Evolutionary conservation across 345 rosid genomes (phyloP).

Genomic region (Gossypium australe): DNA sequence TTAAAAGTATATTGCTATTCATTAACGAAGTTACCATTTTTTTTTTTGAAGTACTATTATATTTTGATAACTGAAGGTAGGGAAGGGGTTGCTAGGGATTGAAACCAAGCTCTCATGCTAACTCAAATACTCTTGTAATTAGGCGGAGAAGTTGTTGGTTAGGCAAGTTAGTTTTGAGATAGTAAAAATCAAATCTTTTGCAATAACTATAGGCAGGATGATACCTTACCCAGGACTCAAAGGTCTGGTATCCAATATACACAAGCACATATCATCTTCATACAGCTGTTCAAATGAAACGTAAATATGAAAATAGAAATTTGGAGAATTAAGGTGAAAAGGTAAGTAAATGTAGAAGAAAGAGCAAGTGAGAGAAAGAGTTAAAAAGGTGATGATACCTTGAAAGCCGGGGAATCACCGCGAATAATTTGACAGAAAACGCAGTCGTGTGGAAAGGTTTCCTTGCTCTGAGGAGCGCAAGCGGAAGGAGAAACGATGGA

Average conservation of each 20-base stretch:
- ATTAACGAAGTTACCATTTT: no score
- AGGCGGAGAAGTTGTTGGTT: no score
- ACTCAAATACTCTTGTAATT: no score
- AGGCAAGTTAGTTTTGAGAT: neutral
- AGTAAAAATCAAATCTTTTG: neutral
- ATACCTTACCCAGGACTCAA: constrained; percentile 84
- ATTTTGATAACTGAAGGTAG: no score
- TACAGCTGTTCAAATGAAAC: constrained; percentile 47
- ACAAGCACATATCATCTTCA: constrained; percentile 84
- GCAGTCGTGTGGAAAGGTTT: constrained; percentile 37
- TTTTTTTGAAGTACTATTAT: no score
- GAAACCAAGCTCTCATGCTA: no score
- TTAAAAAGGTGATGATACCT: constrained; percentile 30
- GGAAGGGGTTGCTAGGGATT: no score
- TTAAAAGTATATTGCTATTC: neutral
- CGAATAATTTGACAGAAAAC: constrained; percentile 79
- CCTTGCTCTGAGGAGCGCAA: constrained; percentile 24
- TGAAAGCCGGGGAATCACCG: constrained; percentile 69
- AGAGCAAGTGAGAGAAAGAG: neutral
- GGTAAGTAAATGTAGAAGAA: neutral
- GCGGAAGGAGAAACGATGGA: constrained; percentile 27
- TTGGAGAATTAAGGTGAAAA: neutral
- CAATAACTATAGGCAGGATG: constrained; percentile 10
- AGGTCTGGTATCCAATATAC: constrained; percentile 81
- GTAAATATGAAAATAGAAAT: neutral